phyloP scores from a whole-genome alignment of 257 asterid genomes.

The Scutellaria baicalensis region DNA sequence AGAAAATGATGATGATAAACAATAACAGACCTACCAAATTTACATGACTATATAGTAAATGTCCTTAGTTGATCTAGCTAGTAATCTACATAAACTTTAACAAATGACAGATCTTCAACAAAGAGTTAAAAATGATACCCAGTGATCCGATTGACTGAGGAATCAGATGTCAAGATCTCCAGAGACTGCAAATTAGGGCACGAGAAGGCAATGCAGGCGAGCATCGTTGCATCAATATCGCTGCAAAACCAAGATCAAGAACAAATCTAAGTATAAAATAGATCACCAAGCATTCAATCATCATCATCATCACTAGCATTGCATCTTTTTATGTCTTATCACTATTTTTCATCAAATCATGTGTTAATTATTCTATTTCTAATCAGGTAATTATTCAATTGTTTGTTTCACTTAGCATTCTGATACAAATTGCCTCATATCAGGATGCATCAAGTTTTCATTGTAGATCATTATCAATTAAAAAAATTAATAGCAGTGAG shows the following conservation, averaged over 20 bases:
- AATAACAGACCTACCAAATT: not conserved
- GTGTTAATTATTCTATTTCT: not conserved
- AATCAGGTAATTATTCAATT: not conserved
- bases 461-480: not conserved
- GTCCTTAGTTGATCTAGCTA: not conserved
- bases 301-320: not conserved
- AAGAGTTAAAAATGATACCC: constrained; percentile 45
- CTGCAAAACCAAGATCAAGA: constrained; percentile 46
- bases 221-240: constrained; percentile 75
- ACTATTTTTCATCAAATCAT: not conserved
- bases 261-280: not conserved
- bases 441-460: not conserved
- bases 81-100: not conserved
- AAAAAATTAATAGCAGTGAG: not conserved
- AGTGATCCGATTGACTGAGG: constrained; percentile 65
- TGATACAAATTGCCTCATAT: not conserved
- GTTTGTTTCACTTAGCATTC: not conserved
- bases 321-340: not conserved
- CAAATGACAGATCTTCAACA: not conserved
- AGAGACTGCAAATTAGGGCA: constrained; percentile 75
- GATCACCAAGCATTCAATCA: constrained; percentile 14
- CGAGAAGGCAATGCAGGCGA: constrained; percentile 95
- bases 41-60: not conserved
- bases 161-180: constrained; percentile 62
- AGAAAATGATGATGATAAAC: not conserved